Conservation (phyloP, 1,139 yeast species). For the Diutina mesorugosa region DNA sequence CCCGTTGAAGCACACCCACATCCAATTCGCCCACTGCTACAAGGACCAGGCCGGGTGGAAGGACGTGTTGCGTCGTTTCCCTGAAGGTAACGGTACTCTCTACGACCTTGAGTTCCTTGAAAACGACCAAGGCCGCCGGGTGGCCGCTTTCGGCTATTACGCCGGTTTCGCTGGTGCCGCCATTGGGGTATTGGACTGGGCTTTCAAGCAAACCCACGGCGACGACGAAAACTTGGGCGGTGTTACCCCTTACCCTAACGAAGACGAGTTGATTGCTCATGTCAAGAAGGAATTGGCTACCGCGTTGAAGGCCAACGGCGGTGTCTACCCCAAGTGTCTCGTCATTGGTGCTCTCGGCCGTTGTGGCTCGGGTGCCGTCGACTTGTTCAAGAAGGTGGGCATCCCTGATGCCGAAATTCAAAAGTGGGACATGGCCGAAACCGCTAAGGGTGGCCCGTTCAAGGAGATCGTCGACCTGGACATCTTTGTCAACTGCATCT, state of each 20-base stretch:
- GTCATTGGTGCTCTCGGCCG: constrained; percentile 97
- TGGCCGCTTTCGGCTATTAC: constrained; percentile 96
- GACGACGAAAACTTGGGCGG: constrained; percentile 58
- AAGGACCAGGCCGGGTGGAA: constrained; percentile 97
- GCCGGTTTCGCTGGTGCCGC: constrained; percentile 99
- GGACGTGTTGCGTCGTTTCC: constrained; percentile 78
- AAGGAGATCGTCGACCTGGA: constrained; percentile 79
- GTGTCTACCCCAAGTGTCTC: constrained; percentile 63
- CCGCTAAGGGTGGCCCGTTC: constrained; percentile 96
- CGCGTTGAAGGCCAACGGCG: constrained; percentile 50
- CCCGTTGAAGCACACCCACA: constrained; percentile 91
- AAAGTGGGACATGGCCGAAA: constrained; percentile 97
- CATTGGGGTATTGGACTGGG: constrained; percentile 87
- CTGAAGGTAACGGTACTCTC: constrained; percentile 78
- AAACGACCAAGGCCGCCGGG: constrained; percentile 92
- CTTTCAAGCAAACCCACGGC: constrained; percentile 67
- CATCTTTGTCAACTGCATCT: constrained; percentile 90
- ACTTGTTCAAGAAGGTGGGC: constrained; percentile 70
- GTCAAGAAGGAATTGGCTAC: constrained; percentile 47
- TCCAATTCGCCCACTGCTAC: constrained; percentile 97
- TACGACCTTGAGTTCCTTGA: constrained; percentile 92
- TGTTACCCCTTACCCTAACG: constrained; percentile 74
- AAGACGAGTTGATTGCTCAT: constrained; percentile 55
- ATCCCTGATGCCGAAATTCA: constrained; percentile 71
- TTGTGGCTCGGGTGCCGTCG: constrained; percentile 98